Conservation (phyloP, 345 rosid genomes). For the Eutrema japonicum region DNA sequence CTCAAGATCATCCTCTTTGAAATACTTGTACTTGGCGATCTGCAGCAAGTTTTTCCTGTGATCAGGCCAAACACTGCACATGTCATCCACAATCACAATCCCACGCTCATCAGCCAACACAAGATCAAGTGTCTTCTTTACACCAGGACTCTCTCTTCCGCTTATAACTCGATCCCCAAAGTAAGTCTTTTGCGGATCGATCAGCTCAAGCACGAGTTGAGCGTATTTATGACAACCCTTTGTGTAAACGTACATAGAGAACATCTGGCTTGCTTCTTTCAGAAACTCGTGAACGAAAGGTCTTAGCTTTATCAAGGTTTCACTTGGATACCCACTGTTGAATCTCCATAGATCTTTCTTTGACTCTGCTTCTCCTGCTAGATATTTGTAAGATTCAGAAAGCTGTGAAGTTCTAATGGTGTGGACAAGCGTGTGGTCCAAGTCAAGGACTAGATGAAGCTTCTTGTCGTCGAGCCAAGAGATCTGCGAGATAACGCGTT, state of each 20-base stretch:
- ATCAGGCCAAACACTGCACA: constrained; percentile 20
- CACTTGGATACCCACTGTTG: neutral
- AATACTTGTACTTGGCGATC: constrained; percentile 49
- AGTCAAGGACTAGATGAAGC: constrained; percentile 37
- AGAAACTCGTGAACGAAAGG: constrained; percentile 31
- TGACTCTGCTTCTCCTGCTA: neutral
- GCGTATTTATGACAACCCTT: constrained; percentile 15
- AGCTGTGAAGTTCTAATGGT: neutral
- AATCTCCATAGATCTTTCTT: constrained; percentile 29
- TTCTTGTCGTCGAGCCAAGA: constrained; percentile 19
- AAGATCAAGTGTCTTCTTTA: constrained; percentile 37
- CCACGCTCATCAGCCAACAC: constrained; percentile 38
- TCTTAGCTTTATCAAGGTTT: constrained; percentile 20
- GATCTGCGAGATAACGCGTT: neutral
- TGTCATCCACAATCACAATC: constrained; percentile 36
- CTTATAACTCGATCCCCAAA: constrained; percentile 25
- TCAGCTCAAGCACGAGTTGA: neutral
- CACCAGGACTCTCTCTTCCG: constrained; percentile 16
- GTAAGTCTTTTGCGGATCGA: constrained; percentile 25
- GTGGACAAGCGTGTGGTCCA: constrained; percentile 36
- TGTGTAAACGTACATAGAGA: constrained; percentile 34
- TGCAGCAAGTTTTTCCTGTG: constrained; percentile 28
- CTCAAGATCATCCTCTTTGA: neutral
- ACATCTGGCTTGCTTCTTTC: constrained; percentile 28
- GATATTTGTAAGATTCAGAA: constrained; percentile 10